Base-by-base conservation (phyloP, 768 basidiomycete genomes). In the Lyophyllum semitale region DNA sequence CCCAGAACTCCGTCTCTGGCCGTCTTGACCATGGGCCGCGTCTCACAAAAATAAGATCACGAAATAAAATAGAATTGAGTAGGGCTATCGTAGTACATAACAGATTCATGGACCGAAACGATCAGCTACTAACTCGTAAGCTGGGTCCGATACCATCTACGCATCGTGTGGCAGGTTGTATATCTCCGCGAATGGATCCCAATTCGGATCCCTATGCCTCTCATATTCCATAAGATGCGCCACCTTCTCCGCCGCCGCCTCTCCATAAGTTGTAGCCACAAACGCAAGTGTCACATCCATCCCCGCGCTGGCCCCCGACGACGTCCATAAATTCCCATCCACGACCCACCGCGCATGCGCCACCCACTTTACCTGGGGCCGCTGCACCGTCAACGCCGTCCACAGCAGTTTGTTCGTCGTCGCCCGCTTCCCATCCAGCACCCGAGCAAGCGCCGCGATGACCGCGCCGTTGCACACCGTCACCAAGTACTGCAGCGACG, bases 251-350 rank as follows among this genome's bases (percentile, higher is more conserved):
- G 73, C 70, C 32, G 71, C 59, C 33, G 71, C 69, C 35, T 63
- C 59, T 42, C 76, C 78, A 62, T 75, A 74, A 40, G 74, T 58
- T 45, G 71, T 59, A 38, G 62, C 68, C 40, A 75, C 68, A 59
- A 72, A 73, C 8, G 70, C 73, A 44, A 75, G 69, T 12, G 66
- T 68, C 15, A 63, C 62, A 58, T 77, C 76, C 41, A 73, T 67
- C 18, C 78, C 78, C 40, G 79, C 77, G 49, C 69, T n/a, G n/a
- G n/a, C n/a, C n/a, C n/a, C n/a, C n/a, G n/a, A n/a, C n/a, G n/a
- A n/a, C n/a, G n/a, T n/a, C 78, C 78, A 81, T 18, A 80, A 66
- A 57, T 80, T 79, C n/a, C 73, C 78, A 57, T 78, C 75, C 1
- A 72, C 72, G 1, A 80, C 77, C 79, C 78, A 82, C 29, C 78